Conservation (phyloP, 345 rosid species). For the Sonneratia alba region DNA sequence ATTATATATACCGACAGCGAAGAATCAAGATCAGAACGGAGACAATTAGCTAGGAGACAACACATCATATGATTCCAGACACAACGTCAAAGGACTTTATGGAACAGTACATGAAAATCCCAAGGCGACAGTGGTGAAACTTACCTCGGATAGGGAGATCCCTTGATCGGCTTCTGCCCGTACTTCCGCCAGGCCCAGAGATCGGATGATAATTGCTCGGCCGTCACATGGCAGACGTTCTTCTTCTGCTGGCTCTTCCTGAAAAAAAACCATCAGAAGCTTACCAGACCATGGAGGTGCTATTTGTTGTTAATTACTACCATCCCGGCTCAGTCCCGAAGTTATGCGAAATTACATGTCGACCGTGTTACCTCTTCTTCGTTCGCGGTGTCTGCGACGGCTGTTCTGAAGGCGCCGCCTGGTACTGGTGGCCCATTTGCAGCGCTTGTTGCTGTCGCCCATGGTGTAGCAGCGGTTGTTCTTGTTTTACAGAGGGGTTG, state of each 20-base stretch:
- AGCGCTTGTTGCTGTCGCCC: background rate
- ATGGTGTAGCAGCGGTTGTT: background rate
- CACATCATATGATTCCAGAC: background rate
- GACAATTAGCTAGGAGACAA: background rate
- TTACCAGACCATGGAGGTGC: background rate
- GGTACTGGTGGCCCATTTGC: constrained; percentile 5
- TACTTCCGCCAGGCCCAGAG: constrained; percentile 97
- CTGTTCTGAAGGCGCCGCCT: constrained; percentile 9
- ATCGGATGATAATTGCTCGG: constrained; percentile 67
- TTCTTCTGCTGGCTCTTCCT: constrained; percentile 68
- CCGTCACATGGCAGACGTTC: constrained; percentile 56
- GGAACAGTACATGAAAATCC: background rate
- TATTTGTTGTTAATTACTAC: background rate
- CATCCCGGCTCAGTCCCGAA: background rate
- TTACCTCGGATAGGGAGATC: constrained; percentile 84
- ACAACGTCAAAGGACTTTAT: background rate
- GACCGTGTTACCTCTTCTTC: constrained; percentile 19
- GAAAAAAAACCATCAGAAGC: constrained; percentile 9
- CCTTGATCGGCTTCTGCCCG: constrained; percentile 95
- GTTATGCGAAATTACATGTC: constrained; percentile 25
- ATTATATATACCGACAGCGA: background rate
- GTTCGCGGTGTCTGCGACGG: constrained; percentile 33
- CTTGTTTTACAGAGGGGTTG: background rate
- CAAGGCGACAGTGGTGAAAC: background rate
- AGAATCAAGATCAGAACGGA: background rate